Percentiles rank a stretch among this genome's conserved stretches.
Conservation (phyloP, 169 alveolate species). For the Plasmodium adleri region DNA sequence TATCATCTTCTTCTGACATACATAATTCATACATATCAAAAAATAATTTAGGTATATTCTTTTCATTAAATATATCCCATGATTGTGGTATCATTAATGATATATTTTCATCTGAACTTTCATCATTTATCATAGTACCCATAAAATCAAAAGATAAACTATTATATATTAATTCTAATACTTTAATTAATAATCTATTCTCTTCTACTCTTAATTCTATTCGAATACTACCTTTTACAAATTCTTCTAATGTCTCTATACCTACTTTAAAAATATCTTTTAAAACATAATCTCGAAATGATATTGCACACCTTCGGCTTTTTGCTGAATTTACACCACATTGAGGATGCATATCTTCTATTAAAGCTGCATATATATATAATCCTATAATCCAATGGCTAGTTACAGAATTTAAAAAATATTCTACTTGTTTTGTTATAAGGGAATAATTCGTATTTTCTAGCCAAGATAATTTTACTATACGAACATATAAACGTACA, state of each 20-base stretch:
- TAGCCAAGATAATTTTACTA: constrained; percentile 92
- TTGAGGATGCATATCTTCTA: constrained; percentile 90
- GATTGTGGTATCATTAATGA: constrained; percentile 95
- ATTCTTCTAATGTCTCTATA: constrained; percentile 77
- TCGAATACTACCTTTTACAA: constrained; percentile 73
- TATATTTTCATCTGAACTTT: constrained; percentile 94
- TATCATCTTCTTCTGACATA: constrained; percentile 62
- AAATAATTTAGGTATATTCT: constrained; percentile 87
- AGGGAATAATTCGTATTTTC: constrained; percentile 89
- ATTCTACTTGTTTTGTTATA: constrained; percentile 84
- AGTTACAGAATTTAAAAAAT: constrained; percentile 90
- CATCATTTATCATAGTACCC: constrained; percentile 95
- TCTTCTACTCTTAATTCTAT: constrained; percentile 69
- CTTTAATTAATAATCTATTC: constrained; percentile 86
- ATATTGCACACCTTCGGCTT: constrained; percentile 92
- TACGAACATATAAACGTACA: constrained; percentile 90
- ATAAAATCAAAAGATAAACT: constrained; percentile 94
- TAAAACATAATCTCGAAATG: constrained; percentile 94
- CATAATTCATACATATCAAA: constrained; percentile 87
- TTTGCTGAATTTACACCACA: constrained; percentile 90
- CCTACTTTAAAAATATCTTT: constrained; percentile 91
- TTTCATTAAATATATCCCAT: constrained; percentile 92
- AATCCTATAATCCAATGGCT: constrained; percentile 95
- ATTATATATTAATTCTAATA: constrained; percentile 91
- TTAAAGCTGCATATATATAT: constrained; percentile 91